Base-by-base conservation (phyloP, 768 basidiomycete species). In the Tylopilus rubrobrunneus region DNA sequence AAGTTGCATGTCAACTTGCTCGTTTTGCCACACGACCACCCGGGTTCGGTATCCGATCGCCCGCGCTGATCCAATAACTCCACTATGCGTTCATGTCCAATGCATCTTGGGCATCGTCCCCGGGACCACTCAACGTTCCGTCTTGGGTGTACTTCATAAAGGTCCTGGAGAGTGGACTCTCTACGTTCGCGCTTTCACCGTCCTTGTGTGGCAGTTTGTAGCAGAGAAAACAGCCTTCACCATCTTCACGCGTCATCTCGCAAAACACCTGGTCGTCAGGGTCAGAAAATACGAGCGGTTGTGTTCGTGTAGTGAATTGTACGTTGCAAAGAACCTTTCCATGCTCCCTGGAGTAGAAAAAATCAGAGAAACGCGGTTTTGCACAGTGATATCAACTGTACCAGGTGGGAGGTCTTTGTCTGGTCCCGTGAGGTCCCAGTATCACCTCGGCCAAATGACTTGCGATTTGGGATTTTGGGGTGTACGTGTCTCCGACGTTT, bases 181-280 rank as follows among this genome's bases (percentile, higher is more conserved):
- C 96, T n/a, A 99, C 96, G 65, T 98, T 98, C 21, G 91, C 91
- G 51, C 81, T n/a, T 81, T 96, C 94, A 3, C 96, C 96, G 59
- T 96, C 93, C 67, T 94, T 93, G 71, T 99, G 97, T 0, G 96
- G 97, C 1, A 99, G 77, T 70, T 97, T n/a, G n/a, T n/a, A n/a
- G n/a, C n/a, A n/a, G n/a, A n/a, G n/a, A n/a, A n/a, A n/a, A 25
- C 25, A 5, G 25, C 25, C 25, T 25, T 25, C 25, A 5, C 25
- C 25, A 17, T 29, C 29, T 17, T 50, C 40, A 3, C 67, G 63
- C 6, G 56, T 53, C 43, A 75, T 70, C 49, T 86, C 80, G 41
- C 76, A 71, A 9, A 94, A 74, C 2, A 65, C 53, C 23, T 79
- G 74, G 62, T n/a, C 92, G 0, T 77, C 79, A 6, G 78, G 74